phyloP scores from a whole-genome alignment of 305 asterid species.

The Solanum hybrid region DNA sequence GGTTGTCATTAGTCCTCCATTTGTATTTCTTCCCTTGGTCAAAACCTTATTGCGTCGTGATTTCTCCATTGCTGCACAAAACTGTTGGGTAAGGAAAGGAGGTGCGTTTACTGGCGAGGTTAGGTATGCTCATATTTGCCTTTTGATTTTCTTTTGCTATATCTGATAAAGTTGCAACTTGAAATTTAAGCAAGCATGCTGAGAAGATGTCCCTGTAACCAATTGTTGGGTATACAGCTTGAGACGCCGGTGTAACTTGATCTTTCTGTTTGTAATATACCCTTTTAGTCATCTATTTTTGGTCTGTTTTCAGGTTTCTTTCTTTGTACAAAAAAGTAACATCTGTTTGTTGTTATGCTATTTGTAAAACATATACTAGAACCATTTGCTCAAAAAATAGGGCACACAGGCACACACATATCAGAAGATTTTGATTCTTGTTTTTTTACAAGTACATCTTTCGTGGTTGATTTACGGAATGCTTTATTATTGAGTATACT shows the following conservation, averaged over 20 bases:
- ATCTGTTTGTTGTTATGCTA: not conserved
- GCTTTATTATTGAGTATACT: not conserved
- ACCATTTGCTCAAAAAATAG: not conserved
- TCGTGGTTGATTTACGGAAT: not conserved
- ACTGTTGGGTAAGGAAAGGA: slow-evolving; percentile 37
- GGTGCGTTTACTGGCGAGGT: slow-evolving; percentile 39
- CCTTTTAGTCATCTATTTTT: not conserved
- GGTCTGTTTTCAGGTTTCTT: not conserved
- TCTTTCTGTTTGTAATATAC: not conserved
- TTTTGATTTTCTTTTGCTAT: not conserved
- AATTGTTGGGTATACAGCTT: not conserved
- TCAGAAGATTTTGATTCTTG: not conserved
- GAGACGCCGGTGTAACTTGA: not conserved
- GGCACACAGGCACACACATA: not conserved
- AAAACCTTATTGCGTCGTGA: slow-evolving; percentile 28
- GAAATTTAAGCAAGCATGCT: not conserved
- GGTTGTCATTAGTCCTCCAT: slow-evolving; percentile 38
- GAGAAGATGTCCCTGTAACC: not conserved
- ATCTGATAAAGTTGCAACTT: not conserved
- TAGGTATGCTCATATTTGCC: slow-evolving; percentile 20
- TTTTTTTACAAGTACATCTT: not conserved
- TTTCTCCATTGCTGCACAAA: slow-evolving; percentile 36
- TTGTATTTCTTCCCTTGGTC: slow-evolving; percentile 26
- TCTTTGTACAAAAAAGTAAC: not conserved
- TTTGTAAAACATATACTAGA: not conserved